Base-by-base conservation (phyloP, 2,329 filamentous ascomycete species). In the Sphaerostilbella broomeana region DNA sequence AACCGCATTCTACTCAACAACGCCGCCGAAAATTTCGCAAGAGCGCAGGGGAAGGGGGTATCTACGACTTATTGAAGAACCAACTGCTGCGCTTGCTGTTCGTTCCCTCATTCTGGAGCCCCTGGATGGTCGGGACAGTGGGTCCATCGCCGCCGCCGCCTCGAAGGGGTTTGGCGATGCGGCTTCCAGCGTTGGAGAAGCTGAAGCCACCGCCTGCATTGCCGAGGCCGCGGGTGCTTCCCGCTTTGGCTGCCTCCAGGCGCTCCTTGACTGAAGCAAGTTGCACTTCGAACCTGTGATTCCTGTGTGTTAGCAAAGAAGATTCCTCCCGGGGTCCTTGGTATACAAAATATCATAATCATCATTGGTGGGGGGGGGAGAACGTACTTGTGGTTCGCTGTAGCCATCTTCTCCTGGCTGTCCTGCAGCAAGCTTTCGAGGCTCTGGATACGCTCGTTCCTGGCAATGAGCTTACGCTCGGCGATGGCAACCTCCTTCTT, bases 401-500 rank as follows among this genome's bases (percentile, higher is more conserved):
- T 84, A 21, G 90, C 94, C 60, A 98, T 77, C 70, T 98, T 98
- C 72, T 98, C 92, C 68, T 98, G 92, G 58, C 87, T 94, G 63
- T 98, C 92, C 62, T 95, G 88, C 54, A 98, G 74, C 57, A 98
- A 69, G 56, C 77, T 83, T 69, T 98, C 92, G 31, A 98, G 72
- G 60, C 86, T 94, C 63, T 94, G 83, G 60, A 98, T 98, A 42
- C 92, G 84, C 72, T 98, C 92, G 59, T 97, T 97, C 53, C 92
- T 76, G 17, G 92, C 92, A 61, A 94, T 94, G 47, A 98, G 74
- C 67, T 98, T 98, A 53, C 92, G 80, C 72, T 98, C 92, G 1
- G 92, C 92, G 59, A 98, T 98, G 40, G 92, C 92, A 40, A 98
- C 92, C 67, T 98, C 92, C 73, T 98, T 97, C 80, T 98, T 98